These are phyloP conservation scores for Hemileccinum rubropunctum DNA, from an alignment of 768 basidiomycete species.

Conservation along the genomic window DNA sequence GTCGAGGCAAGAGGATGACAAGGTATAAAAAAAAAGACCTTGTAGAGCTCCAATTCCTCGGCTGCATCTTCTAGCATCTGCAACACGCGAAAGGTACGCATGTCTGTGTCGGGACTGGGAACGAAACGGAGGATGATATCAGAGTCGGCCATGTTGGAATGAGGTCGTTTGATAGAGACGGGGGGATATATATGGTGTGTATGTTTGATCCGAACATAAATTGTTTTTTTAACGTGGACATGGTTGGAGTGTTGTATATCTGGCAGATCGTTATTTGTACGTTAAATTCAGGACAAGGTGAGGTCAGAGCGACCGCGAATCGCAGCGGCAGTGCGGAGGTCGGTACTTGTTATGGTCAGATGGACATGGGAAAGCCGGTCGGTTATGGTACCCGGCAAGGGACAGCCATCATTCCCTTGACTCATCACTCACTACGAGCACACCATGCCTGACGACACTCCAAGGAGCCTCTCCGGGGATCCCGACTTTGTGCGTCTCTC, in stretches of 20 bases:
- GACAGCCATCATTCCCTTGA: background rate
- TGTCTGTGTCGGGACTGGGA: slow-evolving; percentile 34
- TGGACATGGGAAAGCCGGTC: background rate
- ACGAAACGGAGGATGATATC: slow-evolving; percentile 41
- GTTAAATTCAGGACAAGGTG: slow-evolving; percentile 29
- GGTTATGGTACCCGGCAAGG: background rate
- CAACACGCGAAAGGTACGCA: slow-evolving; percentile 44
- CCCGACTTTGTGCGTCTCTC: slow-evolving; percentile 42
- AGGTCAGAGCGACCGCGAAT: too few species aligned
- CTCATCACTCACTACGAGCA: background rate
- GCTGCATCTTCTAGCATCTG: slow-evolving; percentile 30
- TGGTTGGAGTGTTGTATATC: background rate
- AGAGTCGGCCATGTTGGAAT: slow-evolving; percentile 28
- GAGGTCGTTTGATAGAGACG: background rate
- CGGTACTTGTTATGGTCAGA: background rate
- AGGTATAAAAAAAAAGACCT: slow-evolving; percentile 21
- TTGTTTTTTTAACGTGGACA: slow-evolving; percentile 7
- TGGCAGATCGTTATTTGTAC: slow-evolving; percentile 21
- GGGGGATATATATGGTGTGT: slow-evolving; percentile 14
- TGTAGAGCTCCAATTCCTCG: slow-evolving; percentile 41
- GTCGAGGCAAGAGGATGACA: background rate
- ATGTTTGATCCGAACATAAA: slow-evolving; percentile 24
- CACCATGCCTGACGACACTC: slow-evolving; percentile 51
- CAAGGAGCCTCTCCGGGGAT: slow-evolving; percentile 64
- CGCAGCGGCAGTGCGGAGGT: too few species aligned